phyloP scores from a whole-genome alignment of 495 filamentous ascomycete species.

The Tuber magnatum region DNA sequence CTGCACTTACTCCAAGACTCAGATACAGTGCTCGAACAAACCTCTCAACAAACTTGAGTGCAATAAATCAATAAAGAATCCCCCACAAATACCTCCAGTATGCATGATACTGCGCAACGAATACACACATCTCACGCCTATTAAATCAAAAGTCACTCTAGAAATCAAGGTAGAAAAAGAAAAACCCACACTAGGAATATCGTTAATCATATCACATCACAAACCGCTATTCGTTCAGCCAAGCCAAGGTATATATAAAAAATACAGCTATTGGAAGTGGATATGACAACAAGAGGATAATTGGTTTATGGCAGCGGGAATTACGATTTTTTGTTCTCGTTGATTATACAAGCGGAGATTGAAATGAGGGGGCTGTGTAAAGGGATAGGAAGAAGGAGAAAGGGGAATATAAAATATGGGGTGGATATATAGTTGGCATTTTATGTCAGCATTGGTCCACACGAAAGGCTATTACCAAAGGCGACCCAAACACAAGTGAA shows the following conservation, averaged over 20 bases:
- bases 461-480: neutral
- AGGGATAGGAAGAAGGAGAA: neutral
- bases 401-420: neutral
- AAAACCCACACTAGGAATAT: neutral
- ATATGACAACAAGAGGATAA: neutral
- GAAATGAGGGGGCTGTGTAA: neutral
- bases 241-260: neutral
- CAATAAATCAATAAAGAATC: neutral
- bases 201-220: neutral
- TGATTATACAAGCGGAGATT: neutral
- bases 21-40: neutral
- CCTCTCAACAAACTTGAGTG: neutral
- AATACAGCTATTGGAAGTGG: neutral
- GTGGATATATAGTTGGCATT: neutral
- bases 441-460: neutral
- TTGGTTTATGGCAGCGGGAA: neutral
- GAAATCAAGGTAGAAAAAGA: neutral
- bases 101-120: neutral
- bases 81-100: neutral
- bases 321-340: neutral
- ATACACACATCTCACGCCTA: neutral
- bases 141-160: neutral
- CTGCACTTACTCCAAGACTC: neutral
- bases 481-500: neutral
- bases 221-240: neutral